Conservation (phyloP, 2,329 filamentous ascomycete species). For the Cryoendolithus antarcticus region DNA sequence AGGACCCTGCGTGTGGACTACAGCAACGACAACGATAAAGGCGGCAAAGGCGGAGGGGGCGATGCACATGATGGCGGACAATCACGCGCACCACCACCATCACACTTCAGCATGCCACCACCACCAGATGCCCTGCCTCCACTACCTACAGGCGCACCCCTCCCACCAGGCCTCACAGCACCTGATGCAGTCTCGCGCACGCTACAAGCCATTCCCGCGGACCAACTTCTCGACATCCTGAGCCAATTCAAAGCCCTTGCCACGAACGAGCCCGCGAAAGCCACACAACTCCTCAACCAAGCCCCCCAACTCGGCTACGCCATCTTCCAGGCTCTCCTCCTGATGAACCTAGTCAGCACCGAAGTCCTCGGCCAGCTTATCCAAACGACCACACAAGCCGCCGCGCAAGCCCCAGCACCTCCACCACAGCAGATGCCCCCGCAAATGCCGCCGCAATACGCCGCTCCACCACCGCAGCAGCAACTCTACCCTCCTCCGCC, state of each 20-base stretch:
- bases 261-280: constrained; percentile 67
- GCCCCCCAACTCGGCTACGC: constrained; percentile 90
- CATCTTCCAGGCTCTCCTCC: constrained; percentile 83
- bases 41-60: constrained; percentile 13
- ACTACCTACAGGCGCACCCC: constrained; percentile 71
- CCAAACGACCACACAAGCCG: constrained; percentile 35
- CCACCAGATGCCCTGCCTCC: constrained; percentile 49
- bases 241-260: constrained; percentile 88
- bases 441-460: constrained; percentile 23
- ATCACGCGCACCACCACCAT: constrained; percentile 25
- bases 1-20: constrained; percentile 92
- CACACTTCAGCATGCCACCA: constrained; percentile 31
- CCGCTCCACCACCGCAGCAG: constrained; percentile 20
- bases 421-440: constrained; percentile 16
- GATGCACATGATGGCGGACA: constrained; percentile 14
- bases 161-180: constrained; percentile 70
- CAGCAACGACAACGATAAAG: constrained; percentile 68
- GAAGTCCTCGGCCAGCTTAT: constrained; percentile 71
- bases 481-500: constrained; percentile 23
- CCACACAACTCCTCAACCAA: constrained; percentile 73
- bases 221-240: constrained; percentile 85
- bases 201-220: constrained; percentile 70
- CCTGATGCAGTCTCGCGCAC: constrained; percentile 88
- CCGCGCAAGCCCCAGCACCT: constrained; percentile 22
- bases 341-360: constrained; percentile 85